Evolutionary conservation across 371 early-diverging fungal species (phyloP), one percentile per base, ranked within the genome.

Genomic region (Mortierella sp.): DNA sequence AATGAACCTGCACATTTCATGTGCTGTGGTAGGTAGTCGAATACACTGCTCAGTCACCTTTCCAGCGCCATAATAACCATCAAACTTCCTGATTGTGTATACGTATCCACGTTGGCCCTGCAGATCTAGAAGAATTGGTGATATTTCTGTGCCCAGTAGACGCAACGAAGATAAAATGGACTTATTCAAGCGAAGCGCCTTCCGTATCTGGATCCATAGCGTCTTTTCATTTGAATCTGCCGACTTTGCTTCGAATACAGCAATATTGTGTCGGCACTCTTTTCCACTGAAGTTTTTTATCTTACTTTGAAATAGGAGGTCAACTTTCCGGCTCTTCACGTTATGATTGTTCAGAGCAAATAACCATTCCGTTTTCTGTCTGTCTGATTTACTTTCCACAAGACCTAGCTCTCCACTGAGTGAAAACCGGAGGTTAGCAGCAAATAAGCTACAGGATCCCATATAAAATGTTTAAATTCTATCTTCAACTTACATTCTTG

Each of bases 321-420:
- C 54, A 23, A 54, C 54, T 54, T 54, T 54, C 54, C 54, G n/a
- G 54, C 54, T 29, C 29, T 29, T 54, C 6, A 54, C 9, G 26
- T 54, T 54, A 54, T 54, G 15, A 5, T 23, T 29, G 15, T 54
- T 54, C 15, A 54, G 23, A 1, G 54, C 26, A 26, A 28, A 54
- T 28, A 28, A 10, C 54, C 54, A 54, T 15, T 54, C 54, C n/a
- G 54, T 8, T 54, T 26, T 54, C 54, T 17, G 54, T 5, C 54
- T 6, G 26, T 54, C 54, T 26, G 23, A 29, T 15, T 17, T 54
- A 15, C 54, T 54, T 26, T 54, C 54, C n/a, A 26, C 29, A 6
- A 54, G 54, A 23, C 54, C 54, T 54, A 29, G 17, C 54, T 54
- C 54, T 28, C 54, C 54, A 8, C 54, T 54, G 5, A 54, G 54